A percentile compares a stretch with the other conserved stretches of the same genome.
Evolutionary conservation across 2,329 filamentous ascomycete species (phyloP).

Genomic region (Lomentospora prolificans): DNA sequence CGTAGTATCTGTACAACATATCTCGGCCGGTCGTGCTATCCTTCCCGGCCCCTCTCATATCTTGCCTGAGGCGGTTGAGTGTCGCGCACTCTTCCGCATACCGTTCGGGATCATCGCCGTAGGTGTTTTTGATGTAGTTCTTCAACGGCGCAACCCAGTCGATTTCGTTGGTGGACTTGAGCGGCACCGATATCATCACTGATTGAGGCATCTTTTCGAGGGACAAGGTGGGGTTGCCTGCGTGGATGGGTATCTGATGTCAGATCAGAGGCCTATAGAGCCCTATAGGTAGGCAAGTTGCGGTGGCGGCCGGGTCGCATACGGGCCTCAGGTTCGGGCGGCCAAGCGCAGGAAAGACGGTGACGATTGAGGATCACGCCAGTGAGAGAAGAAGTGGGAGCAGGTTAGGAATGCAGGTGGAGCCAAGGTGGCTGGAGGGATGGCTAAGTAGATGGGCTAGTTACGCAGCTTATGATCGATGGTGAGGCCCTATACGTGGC

Average conservation of each 20-base stretch:
- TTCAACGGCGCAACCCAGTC: constrained; percentile 94
- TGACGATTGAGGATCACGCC: background rate
- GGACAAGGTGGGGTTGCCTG: background rate
- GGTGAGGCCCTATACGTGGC: background rate
- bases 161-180: constrained; percentile 93
- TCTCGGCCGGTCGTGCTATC: constrained; percentile 91
- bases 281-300: background rate
- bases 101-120: constrained; percentile 92
- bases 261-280: constrained; percentile 3
- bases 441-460: background rate
- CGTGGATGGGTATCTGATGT: constrained; percentile 3
- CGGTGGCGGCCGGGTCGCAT: constrained; percentile 9
- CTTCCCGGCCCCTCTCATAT: constrained; percentile 95
- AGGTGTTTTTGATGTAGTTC: constrained; percentile 82
- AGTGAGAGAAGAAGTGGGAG: background rate
- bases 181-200: constrained; percentile 89
- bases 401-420: background rate
- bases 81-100: constrained; percentile 94
- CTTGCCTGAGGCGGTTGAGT: constrained; percentile 88
- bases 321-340: constrained; percentile 8
- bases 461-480: background rate
- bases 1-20: constrained; percentile 93
- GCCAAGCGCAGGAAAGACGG: constrained; percentile 6
- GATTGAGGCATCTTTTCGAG: constrained; percentile 62
- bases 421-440: constrained; percentile 3